A percentile compares a stretch with the other conserved stretches of the same genome.
Conservation (phyloP, 202 grass and related monocot species). For the Carex arenaria region DNA sequence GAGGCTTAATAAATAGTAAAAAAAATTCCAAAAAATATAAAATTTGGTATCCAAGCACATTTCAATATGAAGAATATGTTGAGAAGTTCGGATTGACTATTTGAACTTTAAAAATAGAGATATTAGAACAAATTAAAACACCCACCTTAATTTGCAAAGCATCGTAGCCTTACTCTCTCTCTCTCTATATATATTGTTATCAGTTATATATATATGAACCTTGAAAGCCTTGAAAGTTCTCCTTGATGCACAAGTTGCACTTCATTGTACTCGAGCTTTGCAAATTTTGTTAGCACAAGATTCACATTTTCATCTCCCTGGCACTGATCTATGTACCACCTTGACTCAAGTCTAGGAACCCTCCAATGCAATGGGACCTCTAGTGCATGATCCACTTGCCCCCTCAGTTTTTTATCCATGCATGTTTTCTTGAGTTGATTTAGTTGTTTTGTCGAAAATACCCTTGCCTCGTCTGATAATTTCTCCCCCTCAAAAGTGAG, state of each 20-base stretch:
- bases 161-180: too few relatives aligned
- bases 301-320: neutral
- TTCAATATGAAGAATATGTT: too few relatives aligned
- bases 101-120: too few relatives aligned
- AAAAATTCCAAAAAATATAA: too few relatives aligned
- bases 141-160: too few relatives aligned
- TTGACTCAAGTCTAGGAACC: slow-evolving; percentile 31
- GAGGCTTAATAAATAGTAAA: too few relatives aligned
- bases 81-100: too few relatives aligned
- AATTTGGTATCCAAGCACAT: too few relatives aligned
- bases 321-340: slow-evolving; percentile 37
- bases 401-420: slow-evolving; percentile 10
- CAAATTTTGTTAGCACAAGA: slow-evolving; percentile 20
- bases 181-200: too few relatives aligned
- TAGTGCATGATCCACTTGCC: slow-evolving; percentile 10
- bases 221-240: slow-evolving; percentile 10
- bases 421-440: neutral
- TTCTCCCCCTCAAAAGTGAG: slow-evolving; percentile 28
- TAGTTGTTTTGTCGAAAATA: slow-evolving; percentile 9
- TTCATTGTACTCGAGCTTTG: slow-evolving; percentile 33
- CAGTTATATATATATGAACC: too few relatives aligned
- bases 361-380: slow-evolving; percentile 36
- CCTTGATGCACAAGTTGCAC: slow-evolving; percentile 35
- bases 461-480: slow-evolving; percentile 20
- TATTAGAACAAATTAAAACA: too few relatives aligned